phyloP scores from a whole-genome alignment of 1,284 basidiomycete species.

The Mycosarcoma mackinlayi region DNA sequence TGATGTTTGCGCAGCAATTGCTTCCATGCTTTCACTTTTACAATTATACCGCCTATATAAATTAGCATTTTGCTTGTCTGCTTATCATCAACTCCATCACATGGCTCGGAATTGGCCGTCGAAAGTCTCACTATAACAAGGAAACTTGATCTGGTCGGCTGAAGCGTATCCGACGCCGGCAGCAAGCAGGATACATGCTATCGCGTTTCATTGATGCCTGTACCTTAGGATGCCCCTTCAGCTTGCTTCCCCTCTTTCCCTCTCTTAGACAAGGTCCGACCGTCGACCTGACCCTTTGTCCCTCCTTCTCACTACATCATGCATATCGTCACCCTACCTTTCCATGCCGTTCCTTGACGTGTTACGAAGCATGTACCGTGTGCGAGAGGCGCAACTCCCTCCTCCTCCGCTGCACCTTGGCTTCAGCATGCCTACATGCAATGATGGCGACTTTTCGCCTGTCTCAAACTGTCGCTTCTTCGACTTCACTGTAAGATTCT shows the following conservation, averaged over 20 bases:
- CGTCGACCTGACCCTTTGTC: constrained; percentile 4
- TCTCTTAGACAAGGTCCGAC: constrained; percentile 7
- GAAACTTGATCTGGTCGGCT: constrained; percentile 8
- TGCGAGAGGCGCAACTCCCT: too few relatives aligned
- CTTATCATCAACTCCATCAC: background rate
- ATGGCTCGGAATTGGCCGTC: constrained; percentile 4
- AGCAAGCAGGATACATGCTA: constrained; percentile 6
- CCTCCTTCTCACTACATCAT: constrained; percentile 8
- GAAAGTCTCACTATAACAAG: constrained; percentile 4
- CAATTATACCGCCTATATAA: background rate
- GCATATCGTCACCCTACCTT: constrained; percentile 5
- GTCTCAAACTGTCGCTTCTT: constrained; percentile 53
- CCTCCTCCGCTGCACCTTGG: background rate
- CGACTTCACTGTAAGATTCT: constrained; percentile 55
- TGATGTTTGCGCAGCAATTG: constrained; percentile 1
- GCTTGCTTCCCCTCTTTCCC: background rate
- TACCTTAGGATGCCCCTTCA: constrained; percentile 6
- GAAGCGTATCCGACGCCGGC: constrained; percentile 8
- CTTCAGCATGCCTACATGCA: constrained; percentile 21
- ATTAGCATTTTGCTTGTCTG: constrained; percentile 1
- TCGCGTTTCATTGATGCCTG: constrained; percentile 4
- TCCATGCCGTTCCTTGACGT: constrained; percentile 6
- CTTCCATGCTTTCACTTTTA: background rate
- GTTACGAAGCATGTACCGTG: background rate
- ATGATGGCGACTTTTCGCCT: constrained; percentile 48